A percentile compares a stretch with the other conserved stretches of the same genome.
Conservation (phyloP, 306 rosid genomes). For the Castanea sativa region DNA sequence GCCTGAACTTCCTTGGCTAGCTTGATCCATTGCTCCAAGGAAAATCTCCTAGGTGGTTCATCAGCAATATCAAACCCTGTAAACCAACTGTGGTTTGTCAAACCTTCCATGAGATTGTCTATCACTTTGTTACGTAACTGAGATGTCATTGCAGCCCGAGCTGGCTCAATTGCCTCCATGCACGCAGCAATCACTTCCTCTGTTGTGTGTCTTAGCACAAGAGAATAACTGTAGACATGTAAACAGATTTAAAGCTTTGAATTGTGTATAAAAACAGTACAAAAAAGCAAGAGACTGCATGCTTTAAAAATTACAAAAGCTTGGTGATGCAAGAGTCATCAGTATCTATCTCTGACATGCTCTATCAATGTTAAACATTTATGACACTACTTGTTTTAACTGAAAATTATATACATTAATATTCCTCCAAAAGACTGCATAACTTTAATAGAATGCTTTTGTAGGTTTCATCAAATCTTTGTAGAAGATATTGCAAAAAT, state of each 20-base stretch:
- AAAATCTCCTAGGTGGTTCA: slow-evolving; percentile 51
- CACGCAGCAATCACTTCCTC: slow-evolving; percentile 97
- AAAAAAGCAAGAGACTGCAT: neutral
- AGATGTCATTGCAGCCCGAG: slow-evolving; percentile 73
- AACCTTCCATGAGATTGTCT: slow-evolving; percentile 70
- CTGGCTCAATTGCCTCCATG: slow-evolving; percentile 80
- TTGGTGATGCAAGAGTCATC: neutral
- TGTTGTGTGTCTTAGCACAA: slow-evolving; percentile 91
- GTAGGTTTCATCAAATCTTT: neutral
- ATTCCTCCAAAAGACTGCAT: neutral
- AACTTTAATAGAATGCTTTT: slow-evolving; percentile 8
- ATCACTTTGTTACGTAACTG: slow-evolving; percentile 60
- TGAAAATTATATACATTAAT: no score
- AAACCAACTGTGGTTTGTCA: slow-evolving; percentile 73
- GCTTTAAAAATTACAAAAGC: neutral
- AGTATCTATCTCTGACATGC: neutral
- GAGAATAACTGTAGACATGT: slow-evolving; percentile 68
- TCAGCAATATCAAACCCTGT: slow-evolving; percentile 75
- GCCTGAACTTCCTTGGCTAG: slow-evolving; percentile 77
- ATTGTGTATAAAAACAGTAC: slow-evolving; percentile 4
- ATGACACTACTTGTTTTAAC: neutral
- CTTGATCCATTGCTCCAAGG: slow-evolving; percentile 78
- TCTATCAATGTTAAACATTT: neutral
- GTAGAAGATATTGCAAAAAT: neutral
- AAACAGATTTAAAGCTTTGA: slow-evolving; percentile 10